These are phyloP conservation scores for Cutaneotrichosporon sp. DNA, from an alignment of 1,284 basidiomycete genomes.

Conservation along the genomic window DNA sequence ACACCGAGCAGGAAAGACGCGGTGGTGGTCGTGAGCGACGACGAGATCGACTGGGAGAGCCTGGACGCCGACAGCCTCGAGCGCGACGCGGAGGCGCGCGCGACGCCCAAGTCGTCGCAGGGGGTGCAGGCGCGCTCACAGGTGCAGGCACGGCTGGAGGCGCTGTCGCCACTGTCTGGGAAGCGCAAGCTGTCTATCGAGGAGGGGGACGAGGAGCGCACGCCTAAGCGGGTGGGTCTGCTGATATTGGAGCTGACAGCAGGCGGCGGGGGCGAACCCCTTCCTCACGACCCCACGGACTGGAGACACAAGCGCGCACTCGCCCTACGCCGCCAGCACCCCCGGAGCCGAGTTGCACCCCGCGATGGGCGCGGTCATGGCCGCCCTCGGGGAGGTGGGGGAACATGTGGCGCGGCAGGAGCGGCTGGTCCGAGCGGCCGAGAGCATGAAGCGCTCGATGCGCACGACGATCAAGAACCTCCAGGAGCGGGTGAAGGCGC, in stretches of 20 bases:
- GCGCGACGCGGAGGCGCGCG: constrained; percentile 27
- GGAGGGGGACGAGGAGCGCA: constrained; percentile 3
- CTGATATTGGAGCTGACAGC: background rate
- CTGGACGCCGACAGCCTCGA: constrained; percentile 44
- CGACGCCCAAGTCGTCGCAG: background rate
- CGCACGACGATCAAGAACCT: constrained; percentile 39
- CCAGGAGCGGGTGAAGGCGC: constrained; percentile 33
- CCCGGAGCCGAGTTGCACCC: constrained; percentile 23
- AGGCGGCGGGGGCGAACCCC: constrained; percentile 12
- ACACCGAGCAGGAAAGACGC: too few relatives aligned
- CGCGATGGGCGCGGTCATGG: constrained; percentile 32
- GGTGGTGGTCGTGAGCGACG: constrained; percentile 11
- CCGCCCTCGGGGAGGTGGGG: constrained; percentile 32
- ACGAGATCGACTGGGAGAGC: constrained; percentile 40
- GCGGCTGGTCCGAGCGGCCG: constrained; percentile 38
- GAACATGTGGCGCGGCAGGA: constrained; percentile 47
- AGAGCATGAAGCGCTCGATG: constrained; percentile 45
- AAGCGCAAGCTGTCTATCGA: constrained; percentile 17
- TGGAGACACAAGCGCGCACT: background rate
- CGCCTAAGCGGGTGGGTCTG: constrained; percentile 10
- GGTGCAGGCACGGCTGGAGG: constrained; percentile 11
- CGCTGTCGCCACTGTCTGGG: background rate
- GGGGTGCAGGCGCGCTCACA: too few relatives aligned
- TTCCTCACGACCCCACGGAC: constrained; percentile 14
- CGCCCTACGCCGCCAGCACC: background rate